phyloP scores from a whole-genome alignment of 768 basidiomycete genomes.

The Suillus subaureus region DNA sequence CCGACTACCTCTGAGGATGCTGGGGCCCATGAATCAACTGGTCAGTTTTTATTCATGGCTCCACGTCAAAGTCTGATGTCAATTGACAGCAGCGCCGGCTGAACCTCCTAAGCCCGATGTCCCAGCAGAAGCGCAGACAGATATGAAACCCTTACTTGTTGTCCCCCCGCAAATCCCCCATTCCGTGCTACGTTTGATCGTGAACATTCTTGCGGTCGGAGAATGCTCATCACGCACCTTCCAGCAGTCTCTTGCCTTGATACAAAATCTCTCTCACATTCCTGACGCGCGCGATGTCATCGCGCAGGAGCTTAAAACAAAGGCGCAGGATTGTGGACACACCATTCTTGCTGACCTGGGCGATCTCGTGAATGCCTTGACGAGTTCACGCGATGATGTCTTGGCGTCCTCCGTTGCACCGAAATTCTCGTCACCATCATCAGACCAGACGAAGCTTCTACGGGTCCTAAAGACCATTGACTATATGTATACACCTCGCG shows the following conservation, averaged over 20 bases:
- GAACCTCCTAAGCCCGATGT: constrained; percentile 28
- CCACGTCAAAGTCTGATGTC: constrained; percentile 1
- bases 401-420: constrained; percentile 72
- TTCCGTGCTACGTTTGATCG: constrained; percentile 83
- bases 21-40: constrained; percentile 1
- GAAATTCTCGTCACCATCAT: constrained; percentile 93
- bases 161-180: constrained; percentile 86
- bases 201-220: constrained; percentile 96
- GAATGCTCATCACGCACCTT: constrained; percentile 98
- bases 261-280: constrained; percentile 89
- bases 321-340: constrained; percentile 88
- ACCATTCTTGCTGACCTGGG: constrained; percentile 75
- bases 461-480: constrained; percentile 97
- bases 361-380: constrained; percentile 67
- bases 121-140: constrained; percentile 21
- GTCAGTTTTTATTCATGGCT: background rate
- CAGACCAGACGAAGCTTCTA: constrained; percentile 94
- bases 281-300: constrained; percentile 89
- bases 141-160: constrained; percentile 56
- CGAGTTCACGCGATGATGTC: constrained; percentile 54
- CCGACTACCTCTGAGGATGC: constrained; percentile 15
- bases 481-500: constrained; percentile 83
- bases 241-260: constrained; percentile 87
- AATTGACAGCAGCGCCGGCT: constrained; percentile 10
- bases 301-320: constrained; percentile 81